Evolutionary conservation across 768 basidiomycete genomes (phyloP).

Genomic region (Rhodotorula sphaerocarpa): DNA sequence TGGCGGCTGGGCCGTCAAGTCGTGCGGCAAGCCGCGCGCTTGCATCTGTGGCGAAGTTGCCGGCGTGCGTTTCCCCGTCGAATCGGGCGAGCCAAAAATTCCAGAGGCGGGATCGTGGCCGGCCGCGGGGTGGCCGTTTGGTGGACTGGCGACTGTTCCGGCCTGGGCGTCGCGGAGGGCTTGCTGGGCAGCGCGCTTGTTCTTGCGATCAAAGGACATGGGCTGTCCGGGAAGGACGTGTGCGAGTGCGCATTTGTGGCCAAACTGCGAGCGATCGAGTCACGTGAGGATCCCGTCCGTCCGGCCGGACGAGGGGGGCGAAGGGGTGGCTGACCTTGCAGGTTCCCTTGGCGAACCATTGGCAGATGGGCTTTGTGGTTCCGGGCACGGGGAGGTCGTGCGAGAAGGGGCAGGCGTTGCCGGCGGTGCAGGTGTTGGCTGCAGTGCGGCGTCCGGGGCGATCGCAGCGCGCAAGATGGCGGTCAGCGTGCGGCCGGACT

Average conservation of each 20-base stretch:
- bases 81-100: slow-evolving; percentile 30
- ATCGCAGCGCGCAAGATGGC: slow-evolving; percentile 45
- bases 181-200: slow-evolving; percentile 55
- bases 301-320: no score
- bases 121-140: slow-evolving; percentile 11
- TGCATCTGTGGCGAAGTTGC: slow-evolving; percentile 10
- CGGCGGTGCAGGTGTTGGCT: slow-evolving; percentile 66
- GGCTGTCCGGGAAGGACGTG: slow-evolving; percentile 89
- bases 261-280: slow-evolving; percentile 46
- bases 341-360: slow-evolving; percentile 71
- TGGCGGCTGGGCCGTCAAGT: slow-evolving; percentile 9
- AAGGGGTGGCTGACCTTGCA: slow-evolving; percentile 52
- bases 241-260: slow-evolving; percentile 72
- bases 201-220: slow-evolving; percentile 93
- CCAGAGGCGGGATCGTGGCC: slow-evolving; percentile 23
- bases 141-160: no score
- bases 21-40: slow-evolving; percentile 10
- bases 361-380: slow-evolving; percentile 43
- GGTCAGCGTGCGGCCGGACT: background rate
- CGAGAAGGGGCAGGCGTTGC: slow-evolving; percentile 90
- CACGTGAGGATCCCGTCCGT: no score
- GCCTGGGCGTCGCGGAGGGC: slow-evolving; percentile 31
- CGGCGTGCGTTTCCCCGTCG: slow-evolving; percentile 15
- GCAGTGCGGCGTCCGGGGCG: background rate
- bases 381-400: slow-evolving; percentile 67